Evolutionary conservation across 2,329 filamentous ascomycete genomes (phyloP), one percentile per base, ranked within the genome.

Genomic region (Calonectria montana): DNA sequence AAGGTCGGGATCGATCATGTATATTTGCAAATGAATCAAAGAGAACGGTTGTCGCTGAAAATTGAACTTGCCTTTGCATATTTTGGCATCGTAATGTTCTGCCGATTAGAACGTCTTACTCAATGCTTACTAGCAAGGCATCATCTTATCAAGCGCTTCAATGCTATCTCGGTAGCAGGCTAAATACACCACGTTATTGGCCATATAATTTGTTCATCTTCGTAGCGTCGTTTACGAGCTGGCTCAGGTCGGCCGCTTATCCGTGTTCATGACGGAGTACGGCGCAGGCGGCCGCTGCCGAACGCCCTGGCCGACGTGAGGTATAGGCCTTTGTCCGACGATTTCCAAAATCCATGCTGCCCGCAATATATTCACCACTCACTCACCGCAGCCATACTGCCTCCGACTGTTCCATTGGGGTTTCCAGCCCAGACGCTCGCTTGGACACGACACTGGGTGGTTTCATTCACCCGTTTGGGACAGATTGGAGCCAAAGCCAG

Each of bases 1-100:
- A 62, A 73, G 74, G 70, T 79, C 74, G 73, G 73, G 71, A 64
- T 53, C 65, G 72, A 76, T 78, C 75, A 73, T 81, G 80, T 82
- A 80, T 72, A 81, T 79, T 82, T 79, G 71, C 67, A 72, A 75
- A 75, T 76, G 77, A 81, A 77, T 80, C 70, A 76, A 80, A 78
- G 72, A 77, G 73, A 77, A 65, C 73, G 74, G 59, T 65, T 68
- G 74, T 67, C 68, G 68, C 55, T 59, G 74, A 71, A 76, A 74
- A 64, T 55, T 65, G 61, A 63, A 71, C 61, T 35, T 71, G 35
- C 23, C 25, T 41, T 53, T 47, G n/a, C 35, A 25, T 43, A 25
- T 62, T 21, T 15, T 65, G 31, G 23, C 41, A 48, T 47, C 21
- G 41, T 39, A 29, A 39, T 39, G 53, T 21, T 39, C 5, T 18